Conservation (phyloP, 441 rosid genomes). For the Eugenia klotzschiana region DNA sequence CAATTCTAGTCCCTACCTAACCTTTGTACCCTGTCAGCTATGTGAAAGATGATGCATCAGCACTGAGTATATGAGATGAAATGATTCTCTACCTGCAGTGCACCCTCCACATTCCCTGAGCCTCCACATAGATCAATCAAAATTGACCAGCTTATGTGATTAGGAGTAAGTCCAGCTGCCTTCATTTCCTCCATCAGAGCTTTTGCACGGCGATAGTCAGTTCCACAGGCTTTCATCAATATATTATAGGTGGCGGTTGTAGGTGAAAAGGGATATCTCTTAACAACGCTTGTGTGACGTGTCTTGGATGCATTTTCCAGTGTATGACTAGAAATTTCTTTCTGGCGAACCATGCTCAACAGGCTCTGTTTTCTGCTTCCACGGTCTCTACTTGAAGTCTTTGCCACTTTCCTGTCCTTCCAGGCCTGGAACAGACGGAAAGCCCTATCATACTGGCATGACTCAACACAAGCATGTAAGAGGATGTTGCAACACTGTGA, state of each 20-base stretch:
- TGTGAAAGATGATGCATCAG: not conserved
- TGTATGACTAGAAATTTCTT: constrained; percentile 7
- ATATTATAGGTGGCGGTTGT: constrained; percentile 60
- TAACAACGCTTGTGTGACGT: constrained; percentile 23
- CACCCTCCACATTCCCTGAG: constrained; percentile 61
- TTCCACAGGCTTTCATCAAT: constrained; percentile 77
- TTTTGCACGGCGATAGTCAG: constrained; percentile 51
- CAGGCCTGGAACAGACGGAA: constrained; percentile 71
- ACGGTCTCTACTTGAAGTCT: constrained; percentile 13
- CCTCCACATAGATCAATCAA: constrained; percentile 69
- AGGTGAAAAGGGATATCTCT: constrained; percentile 48
- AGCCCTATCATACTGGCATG: constrained; percentile 81
- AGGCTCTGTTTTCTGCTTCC: constrained; percentile 1
- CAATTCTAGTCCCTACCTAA: not conserved
- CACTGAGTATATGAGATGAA: not conserved
- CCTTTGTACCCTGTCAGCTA: not conserved
- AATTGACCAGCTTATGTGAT: constrained; percentile 79
- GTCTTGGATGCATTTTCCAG: constrained; percentile 17
- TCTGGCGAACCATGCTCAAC: constrained; percentile 6
- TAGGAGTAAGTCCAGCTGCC: constrained; percentile 55
- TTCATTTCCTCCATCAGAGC: constrained; percentile 77
- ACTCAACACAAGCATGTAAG: constrained; percentile 83
- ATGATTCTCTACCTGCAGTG: constrained; percentile 47
- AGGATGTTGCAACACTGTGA: constrained; percentile 71
- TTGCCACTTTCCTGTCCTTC: constrained; percentile 32